Evolutionary conservation across 208 protist species (phyloP), one percentile per base, ranked within the genome.

Genomic region (Lotmaria passim): DNA sequence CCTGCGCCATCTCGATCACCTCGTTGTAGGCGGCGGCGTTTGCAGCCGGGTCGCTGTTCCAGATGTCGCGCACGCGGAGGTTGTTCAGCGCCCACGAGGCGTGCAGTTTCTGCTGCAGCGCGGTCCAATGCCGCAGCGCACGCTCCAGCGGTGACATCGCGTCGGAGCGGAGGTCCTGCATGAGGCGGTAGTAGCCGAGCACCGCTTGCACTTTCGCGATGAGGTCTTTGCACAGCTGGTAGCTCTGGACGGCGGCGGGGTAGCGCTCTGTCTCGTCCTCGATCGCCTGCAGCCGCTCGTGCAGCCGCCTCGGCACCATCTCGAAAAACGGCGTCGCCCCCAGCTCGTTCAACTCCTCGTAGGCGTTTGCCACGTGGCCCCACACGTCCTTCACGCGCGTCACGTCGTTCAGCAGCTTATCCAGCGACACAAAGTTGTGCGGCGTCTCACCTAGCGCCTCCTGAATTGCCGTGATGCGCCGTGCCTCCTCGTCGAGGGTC

Each of bases 21-120:
- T 86, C 86, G 69, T 94, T 88, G 85, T 98, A 99, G 28, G 99
- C 78, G n/a, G 85, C 76, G 10, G 95, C 96, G 47, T 99, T 90
- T 12, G 92, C 92, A 15, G 95, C 53, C 23, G 98, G 97, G 44
- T 93, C 86, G 39, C 91, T 85, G 28, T 83, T 67, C 96, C 95
- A 98, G 41, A 97, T 82, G 60, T 96, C 81, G 4, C 82, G 72
- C 33, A 98, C 90, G 33, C 87, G 90, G 0, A 99, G 78, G 58
- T 70, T 57, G 36, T 95, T 82, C 21, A 97, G 78, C 38, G 98
- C 73, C 79, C 94, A 91, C 52, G 87, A 75, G 73, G 94, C 97
- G 66, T 98, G 93, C 21, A 99, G 94, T 57, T 94, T 76, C 57
- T 90, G 80, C 66, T 90, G 84, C 43, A 97, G 88, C 39, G 79